phyloP scores from a whole-genome alignment of 2,329 filamentous ascomycete genomes.

The Alternaria arbusti region DNA sequence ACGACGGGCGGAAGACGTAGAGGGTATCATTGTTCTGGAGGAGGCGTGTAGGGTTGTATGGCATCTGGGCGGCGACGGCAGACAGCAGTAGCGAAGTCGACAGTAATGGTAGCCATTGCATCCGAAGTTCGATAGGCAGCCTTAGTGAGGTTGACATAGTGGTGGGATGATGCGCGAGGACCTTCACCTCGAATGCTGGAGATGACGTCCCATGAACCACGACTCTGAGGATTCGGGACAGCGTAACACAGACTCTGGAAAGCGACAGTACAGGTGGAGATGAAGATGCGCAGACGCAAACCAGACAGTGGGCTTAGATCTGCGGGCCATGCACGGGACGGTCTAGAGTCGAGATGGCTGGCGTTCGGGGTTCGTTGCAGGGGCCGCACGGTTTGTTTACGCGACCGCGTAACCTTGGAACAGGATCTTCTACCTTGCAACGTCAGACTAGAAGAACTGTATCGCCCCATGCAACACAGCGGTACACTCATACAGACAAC shows the following conservation, averaged over 20 bases:
- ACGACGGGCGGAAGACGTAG: conserved; percentile 72
- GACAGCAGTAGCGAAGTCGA: not conserved
- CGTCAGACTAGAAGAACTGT: too few species aligned
- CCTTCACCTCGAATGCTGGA: conserved; percentile 28
- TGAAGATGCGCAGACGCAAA: conserved; percentile 7
- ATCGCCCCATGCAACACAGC: too few species aligned
- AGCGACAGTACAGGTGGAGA: conserved; percentile 13
- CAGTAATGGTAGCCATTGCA: not conserved
- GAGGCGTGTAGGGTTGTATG: conserved; percentile 79
- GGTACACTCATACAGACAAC: too few species aligned
- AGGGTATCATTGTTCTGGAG: conserved; percentile 65
- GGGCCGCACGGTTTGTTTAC: not conserved
- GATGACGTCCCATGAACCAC: conserved; percentile 25
- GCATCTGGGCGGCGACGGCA: conserved; percentile 57
- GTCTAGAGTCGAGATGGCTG: conserved; percentile 28
- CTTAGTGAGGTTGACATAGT: conserved; percentile 8
- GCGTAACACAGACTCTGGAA: not conserved
- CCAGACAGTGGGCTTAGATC: conserved; percentile 33
- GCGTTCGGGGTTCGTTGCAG: not conserved
- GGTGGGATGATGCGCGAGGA: conserved; percentile 14
- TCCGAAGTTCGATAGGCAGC: not conserved
- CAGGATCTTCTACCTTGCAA: not conserved
- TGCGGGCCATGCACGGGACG: conserved; percentile 41
- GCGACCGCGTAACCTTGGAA: not conserved
- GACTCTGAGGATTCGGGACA: conserved; percentile 1